A percentile compares a stretch with the other conserved stretches of the same genome.
These are phyloP conservation scores for Syzygium grande DNA, from an alignment of 345 rosid genomes.

Conservation along the genomic window DNA sequence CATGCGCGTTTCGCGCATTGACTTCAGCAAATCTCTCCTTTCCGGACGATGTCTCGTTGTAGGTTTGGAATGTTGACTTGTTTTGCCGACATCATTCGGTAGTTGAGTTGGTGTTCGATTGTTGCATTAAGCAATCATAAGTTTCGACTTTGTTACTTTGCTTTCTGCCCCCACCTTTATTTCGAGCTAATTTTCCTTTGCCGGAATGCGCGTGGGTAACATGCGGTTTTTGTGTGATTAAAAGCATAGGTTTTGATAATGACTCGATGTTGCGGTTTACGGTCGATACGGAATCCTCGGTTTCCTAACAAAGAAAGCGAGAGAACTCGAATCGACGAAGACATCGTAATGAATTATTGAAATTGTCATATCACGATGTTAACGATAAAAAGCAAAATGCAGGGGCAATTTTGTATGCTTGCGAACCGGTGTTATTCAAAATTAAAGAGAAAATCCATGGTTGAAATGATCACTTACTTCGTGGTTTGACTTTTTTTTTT, in stretches of 20 bases:
- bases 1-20: not conserved
- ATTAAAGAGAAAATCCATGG: not conserved
- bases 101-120: not conserved
- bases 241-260: not conserved
- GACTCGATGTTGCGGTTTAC: not conserved
- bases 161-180: not conserved
- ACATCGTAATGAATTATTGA: not conserved
- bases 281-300: not conserved
- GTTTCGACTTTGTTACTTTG: not conserved
- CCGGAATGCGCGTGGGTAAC: not conserved
- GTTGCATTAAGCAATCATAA: not conserved
- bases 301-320: not conserved
- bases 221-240: not conserved
- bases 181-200: not conserved
- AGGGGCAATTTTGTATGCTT: no score
- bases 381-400: not conserved
- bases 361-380: not conserved
- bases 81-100: not conserved
- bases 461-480: not conserved
- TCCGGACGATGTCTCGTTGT: not conserved
- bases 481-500: not conserved
- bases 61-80: not conserved
- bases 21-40: not conserved
- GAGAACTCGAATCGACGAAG: not conserved
- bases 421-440: not conserved